These are phyloP conservation scores for Oidium heveae DNA, from an alignment of 2,329 filamentous ascomycete species.

Conservation along the genomic window DNA sequence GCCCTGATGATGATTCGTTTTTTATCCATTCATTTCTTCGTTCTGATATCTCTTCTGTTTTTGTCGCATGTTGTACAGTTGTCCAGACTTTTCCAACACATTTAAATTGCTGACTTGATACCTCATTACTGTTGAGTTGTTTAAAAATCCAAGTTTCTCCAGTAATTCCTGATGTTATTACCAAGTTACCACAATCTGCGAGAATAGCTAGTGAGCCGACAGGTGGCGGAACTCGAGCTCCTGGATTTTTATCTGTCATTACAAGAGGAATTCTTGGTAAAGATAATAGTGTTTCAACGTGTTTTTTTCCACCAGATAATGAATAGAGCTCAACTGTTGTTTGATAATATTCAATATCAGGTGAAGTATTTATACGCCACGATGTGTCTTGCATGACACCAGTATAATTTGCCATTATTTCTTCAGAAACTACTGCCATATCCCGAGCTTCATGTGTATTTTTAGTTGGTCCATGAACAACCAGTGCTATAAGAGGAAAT, in stretches of 20 bases:
- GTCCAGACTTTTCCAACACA: constrained; percentile 90
- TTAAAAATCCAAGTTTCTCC: constrained; percentile 68
- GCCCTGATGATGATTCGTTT: constrained; percentile 12
- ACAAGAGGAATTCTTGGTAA: constrained; percentile 36
- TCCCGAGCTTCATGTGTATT: constrained; percentile 6
- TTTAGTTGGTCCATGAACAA: constrained; percentile 53
- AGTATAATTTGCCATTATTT: constrained; percentile 5
- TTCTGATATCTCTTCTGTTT: constrained; percentile 13
- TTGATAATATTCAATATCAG: constrained; percentile 39
- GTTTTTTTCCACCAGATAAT: constrained; percentile 38
- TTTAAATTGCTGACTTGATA: constrained; percentile 6
- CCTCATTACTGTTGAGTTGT: constrained; percentile 21
- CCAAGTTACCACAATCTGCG: constrained; percentile 44
- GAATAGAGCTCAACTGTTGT: constrained; percentile 81
- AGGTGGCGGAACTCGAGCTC: constrained; percentile 43
- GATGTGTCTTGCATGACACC: constrained; percentile 11
- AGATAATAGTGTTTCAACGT: constrained; percentile 48
- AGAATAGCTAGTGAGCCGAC: constrained; percentile 49
- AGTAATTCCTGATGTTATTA: constrained; percentile 55
- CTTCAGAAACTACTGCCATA: constrained; percentile 4
- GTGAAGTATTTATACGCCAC: constrained; percentile 16
- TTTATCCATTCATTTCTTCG: constrained; percentile 1
- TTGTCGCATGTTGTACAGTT: constrained; percentile 38
- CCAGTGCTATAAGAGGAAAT: constrained; percentile 53
- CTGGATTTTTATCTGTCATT: constrained; percentile 29